A percentile compares a stretch with the other conserved stretches of the same genome.
phyloP scores from a whole-genome alignment of 2,329 filamentous ascomycete genomes.

The Colletotrichum sp. region DNA sequence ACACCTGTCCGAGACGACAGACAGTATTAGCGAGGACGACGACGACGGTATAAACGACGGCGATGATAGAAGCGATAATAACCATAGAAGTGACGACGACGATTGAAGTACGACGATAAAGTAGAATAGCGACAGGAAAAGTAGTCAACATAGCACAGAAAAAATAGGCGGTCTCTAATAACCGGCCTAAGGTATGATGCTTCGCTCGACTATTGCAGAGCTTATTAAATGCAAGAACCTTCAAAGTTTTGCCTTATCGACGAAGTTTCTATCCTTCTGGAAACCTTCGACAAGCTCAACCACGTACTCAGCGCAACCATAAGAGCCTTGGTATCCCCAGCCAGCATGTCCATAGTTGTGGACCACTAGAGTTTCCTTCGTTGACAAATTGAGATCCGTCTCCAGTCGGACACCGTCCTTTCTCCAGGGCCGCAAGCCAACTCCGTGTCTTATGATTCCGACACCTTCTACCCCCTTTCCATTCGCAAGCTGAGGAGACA shows the following conservation, averaged over 20 bases:
- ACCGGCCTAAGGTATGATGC: not conserved
- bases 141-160: no score
- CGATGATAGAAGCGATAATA: no score
- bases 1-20: no score
- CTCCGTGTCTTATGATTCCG: slow-evolving; percentile 81
- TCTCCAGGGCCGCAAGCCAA: slow-evolving; percentile 56
- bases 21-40: no score
- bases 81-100: no score
- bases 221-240: not conserved
- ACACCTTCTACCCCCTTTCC: slow-evolving; percentile 75
- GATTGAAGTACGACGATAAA: no score
- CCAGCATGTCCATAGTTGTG: slow-evolving; percentile 83
- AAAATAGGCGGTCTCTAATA: no score
- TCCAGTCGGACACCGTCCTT: slow-evolving; percentile 47
- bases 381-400: slow-evolving; percentile 62
- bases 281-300: slow-evolving; percentile 72
- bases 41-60: no score
- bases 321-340: slow-evolving; percentile 76
- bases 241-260: slow-evolving; percentile 32
- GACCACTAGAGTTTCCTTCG: slow-evolving; percentile 67
- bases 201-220: not conserved
- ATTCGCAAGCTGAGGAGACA: slow-evolving; percentile 67
- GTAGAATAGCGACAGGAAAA: no score
- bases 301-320: slow-evolving; percentile 72
- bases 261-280: slow-evolving; percentile 29